Percentiles rank a stretch among this genome's conserved stretches.
Conservation (phyloP, 331 rosid genomes). For the Erythrophleum ivorense region DNA sequence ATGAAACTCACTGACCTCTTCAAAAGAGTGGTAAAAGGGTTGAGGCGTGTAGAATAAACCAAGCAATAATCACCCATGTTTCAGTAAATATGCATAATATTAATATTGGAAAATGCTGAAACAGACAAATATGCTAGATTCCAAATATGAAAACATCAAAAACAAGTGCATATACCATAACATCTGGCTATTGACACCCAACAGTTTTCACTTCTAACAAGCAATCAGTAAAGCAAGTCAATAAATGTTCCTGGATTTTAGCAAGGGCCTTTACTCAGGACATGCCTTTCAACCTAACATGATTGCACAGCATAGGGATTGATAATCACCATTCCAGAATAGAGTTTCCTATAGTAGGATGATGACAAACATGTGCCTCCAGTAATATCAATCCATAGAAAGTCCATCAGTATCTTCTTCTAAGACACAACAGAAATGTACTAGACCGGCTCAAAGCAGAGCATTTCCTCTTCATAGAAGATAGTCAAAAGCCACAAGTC, state of each 20-base stretch:
- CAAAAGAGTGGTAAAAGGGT: conserved; percentile 23
- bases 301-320: background rate
- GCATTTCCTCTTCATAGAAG: conserved; percentile 2
- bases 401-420: conserved; percentile 1
- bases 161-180: background rate
- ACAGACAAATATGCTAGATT: conserved; percentile 26
- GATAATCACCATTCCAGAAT: background rate
- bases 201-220: background rate
- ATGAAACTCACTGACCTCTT: background rate
- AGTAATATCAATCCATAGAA: conserved; percentile 1
- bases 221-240: background rate
- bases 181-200: conserved; percentile 1
- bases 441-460: background rate
- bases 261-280: background rate
- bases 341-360: background rate
- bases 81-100: background rate
- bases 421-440: background rate
- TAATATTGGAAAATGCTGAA: conserved; percentile 9
- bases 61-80: conserved; percentile 6
- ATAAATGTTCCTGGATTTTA: background rate
- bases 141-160: background rate
- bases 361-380: background rate
- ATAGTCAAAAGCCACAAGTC: background rate
- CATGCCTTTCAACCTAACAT: background rate
- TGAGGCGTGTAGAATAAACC: conserved; percentile 20